phyloP scores from a whole-genome alignment of 73 alveolate genomes.

The Paramecium sonneborni region DNA sequence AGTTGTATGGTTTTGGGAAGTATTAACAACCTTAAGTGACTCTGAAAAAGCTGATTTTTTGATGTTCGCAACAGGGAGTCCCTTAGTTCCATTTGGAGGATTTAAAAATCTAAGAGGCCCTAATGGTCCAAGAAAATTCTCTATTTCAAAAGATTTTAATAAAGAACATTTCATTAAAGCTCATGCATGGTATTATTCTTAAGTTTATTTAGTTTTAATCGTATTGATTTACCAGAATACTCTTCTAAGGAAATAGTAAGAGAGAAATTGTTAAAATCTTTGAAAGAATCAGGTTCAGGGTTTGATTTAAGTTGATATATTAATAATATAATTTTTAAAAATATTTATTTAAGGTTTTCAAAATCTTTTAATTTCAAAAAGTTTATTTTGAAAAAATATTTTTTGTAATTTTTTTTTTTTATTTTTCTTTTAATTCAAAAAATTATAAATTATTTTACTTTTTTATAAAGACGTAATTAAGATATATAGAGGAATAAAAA shows the following conservation, averaged over 20 bases:
- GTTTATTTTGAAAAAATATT: not conserved
- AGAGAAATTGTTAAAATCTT: slow-evolving; percentile 36
- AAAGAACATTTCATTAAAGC: slow-evolving; percentile 36
- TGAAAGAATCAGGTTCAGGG: slow-evolving; percentile 48
- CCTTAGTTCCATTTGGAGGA: slow-evolving; percentile 56
- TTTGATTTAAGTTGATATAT: slow-evolving; percentile 48
- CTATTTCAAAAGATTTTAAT: slow-evolving; percentile 6
- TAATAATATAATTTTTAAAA: not conserved
- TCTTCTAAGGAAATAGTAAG: slow-evolving; percentile 24
- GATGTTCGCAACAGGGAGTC: slow-evolving; percentile 54
- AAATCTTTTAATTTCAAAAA: not conserved
- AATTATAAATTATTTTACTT: too few relatives aligned
- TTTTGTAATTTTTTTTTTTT: too few relatives aligned
- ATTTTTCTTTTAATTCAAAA: too few relatives aligned
- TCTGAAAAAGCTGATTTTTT: slow-evolving; percentile 54
- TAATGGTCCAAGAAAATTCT: slow-evolving; percentile 30
- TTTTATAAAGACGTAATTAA: too few relatives aligned
- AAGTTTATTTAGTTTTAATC: not conserved
- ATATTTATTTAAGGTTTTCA: not conserved
- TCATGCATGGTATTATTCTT: slow-evolving; percentile 26
- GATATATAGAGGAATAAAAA: too few relatives aligned
- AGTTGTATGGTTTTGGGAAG: slow-evolving; percentile 55
- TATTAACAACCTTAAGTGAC: slow-evolving; percentile 5
- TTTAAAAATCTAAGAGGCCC: slow-evolving; percentile 49
- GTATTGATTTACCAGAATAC: slow-evolving; percentile 52